Base-by-base conservation (phyloP, 805 yeast genomes). In the Candida boleticola region DNA sequence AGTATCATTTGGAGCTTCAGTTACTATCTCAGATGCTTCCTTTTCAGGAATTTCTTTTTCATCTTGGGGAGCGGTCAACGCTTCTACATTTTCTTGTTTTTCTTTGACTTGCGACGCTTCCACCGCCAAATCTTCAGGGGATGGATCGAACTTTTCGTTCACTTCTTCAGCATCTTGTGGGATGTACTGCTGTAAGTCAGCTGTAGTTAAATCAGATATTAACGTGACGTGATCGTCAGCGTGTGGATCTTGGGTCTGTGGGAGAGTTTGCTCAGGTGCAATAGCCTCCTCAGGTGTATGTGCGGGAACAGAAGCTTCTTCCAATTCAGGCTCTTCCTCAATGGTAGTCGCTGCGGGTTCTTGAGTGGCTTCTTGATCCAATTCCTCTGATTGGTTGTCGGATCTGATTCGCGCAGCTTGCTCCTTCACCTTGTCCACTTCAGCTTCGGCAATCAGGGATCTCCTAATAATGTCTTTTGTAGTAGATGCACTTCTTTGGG, bases 181-280 rank as follows among this genome's bases (percentile, higher is more conserved):
- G 13, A 51, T 47, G 11, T 41, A 50, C 32, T 45, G 48, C 36
- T 49, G 52, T 13, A 53, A 38, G 21, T 51, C 50, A n/a, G 50
- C 48, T 2, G 45, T 40, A 10, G 45, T 44, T 30, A 50, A 43
- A 26, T 45, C 51, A 19, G 41, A 50, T 5, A 50, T 36, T 35
- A 53, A 45, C 9, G 53, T 51, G 18, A 37, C 22, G 14, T 52
- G 49, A 22, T 47, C 50, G 18, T 23, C 23, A 19, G 21, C 22
- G 17, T 29, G 17, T 29, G 31, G 31, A 7, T 29, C 31, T 17
- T 7, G 5, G 14, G 31, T 13, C 31, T 29, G 31, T 31, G 21
- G 19, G 5, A n/a, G 20, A 5, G n/a, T 6, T 11, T 14, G 13
- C 17, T 10, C n/a, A 29, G 14, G 32, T 11, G 5, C 32, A 29